Base-by-base conservation (phyloP, 371 early-diverging fungal species). In the Saksenaea oblongispora region DNA sequence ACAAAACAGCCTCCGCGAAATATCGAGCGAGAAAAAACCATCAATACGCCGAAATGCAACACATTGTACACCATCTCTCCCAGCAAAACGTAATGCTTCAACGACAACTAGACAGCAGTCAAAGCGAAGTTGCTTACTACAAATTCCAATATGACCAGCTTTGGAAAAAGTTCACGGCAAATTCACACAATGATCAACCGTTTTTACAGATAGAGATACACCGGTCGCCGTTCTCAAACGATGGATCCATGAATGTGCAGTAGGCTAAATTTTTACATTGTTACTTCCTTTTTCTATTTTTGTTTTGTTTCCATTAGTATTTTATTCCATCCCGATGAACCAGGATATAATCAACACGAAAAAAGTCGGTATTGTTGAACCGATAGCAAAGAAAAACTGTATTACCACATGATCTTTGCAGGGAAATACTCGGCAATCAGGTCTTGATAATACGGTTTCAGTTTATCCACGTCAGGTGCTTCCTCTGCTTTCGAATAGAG, bases 401-500 rank as follows among this genome's bases (percentile, higher is more conserved):
- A 47, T 64, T 69, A 87, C 84, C 84, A 87, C 31, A 64, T 58
- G 36, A 87, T 82, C 36, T 79, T 73, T 8, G 54, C 68, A 26
- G 86, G 86, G 41, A 87, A 85, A 59, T 60, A 87, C 59, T 87
- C 76, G 15, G 65, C 56, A 37, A 87, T 84, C 11, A 87, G 69
- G 3, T 76, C 73, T 37, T 61, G 42, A 59, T 87, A 87, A 53
- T 67, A 87, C 3, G 79, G 73, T 58, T 74, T 75, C 22, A 87
- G 58, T 14, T 54, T 47, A 1, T 77, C 61, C 3, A 78, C 56
- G 44, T 83, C 64, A 0, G 83, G 73, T 42, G 61, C 68, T 1
- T 59, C 68, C 35, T 82, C 84, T 22, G 62, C 66, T 42, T 87
- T 87, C 1, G 85, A 83, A 58, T 86, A 87, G 3, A 86, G 69